Evolutionary conservation across 371 early-diverging fungal species (phyloP).

Genomic region (Rhizopus arrhizus): DNA sequence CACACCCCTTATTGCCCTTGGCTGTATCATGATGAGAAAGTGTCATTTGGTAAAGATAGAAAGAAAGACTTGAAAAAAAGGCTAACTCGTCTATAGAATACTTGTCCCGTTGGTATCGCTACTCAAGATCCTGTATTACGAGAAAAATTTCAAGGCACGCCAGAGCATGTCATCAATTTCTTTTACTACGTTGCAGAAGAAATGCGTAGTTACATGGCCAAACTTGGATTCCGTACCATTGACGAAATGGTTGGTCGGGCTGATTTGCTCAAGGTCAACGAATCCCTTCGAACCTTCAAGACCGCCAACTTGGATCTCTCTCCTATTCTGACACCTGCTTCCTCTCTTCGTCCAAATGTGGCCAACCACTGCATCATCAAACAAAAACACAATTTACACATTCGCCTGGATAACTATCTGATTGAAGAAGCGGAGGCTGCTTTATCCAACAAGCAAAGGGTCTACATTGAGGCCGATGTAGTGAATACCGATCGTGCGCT

Average conservation of each 20-base stretch:
- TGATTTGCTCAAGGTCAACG: constrained; percentile 79
- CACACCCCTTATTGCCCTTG: constrained; percentile 95
- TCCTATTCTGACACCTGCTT: constrained; percentile 88
- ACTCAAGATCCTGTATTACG: constrained; percentile 95
- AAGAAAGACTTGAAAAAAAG: too few species aligned
- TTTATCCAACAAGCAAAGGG: constrained; percentile 62
- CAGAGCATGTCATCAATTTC: constrained; percentile 97
- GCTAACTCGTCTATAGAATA: constrained; percentile 62
- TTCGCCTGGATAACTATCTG: constrained; percentile 82
- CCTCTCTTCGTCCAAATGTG: constrained; percentile 83
- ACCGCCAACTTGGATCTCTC: constrained; percentile 85
- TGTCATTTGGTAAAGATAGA: constrained; percentile 47
- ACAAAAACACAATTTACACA: constrained; percentile 86
- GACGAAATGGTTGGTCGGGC: constrained; percentile 94
- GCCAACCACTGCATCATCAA: constrained; percentile 77
- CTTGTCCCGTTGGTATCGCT: constrained; percentile 96
- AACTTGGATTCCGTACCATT: constrained; percentile 88
- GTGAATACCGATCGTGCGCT: constrained; percentile 95
- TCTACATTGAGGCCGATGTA: constrained; percentile 69
- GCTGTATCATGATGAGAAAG: constrained; percentile 95
- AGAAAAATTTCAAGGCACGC: constrained; percentile 89
- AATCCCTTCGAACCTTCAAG: constrained; percentile 76
- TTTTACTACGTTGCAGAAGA: constrained; percentile 97
- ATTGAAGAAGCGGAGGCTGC: constrained; percentile 80
- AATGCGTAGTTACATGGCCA: constrained; percentile 88